Evolutionary conservation across 2,329 filamentous ascomycete genomes (phyloP).

Genomic region (Ramichloridium luteum): DNA sequence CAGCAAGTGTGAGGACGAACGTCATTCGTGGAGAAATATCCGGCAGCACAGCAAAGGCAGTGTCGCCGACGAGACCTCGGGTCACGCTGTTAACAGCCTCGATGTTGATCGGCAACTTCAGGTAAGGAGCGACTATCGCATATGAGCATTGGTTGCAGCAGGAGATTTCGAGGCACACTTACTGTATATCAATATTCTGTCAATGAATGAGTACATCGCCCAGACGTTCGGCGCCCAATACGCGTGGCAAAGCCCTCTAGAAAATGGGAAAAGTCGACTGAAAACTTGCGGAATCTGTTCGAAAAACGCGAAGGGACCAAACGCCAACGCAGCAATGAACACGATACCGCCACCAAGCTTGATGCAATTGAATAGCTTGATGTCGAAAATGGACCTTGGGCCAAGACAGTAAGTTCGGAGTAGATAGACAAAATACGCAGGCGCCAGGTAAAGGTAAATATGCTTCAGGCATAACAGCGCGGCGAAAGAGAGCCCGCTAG

Average conservation of each 20-base stretch:
- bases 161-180: slow-evolving; percentile 24
- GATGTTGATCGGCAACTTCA: slow-evolving; percentile 61
- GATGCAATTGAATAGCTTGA: slow-evolving; percentile 65
- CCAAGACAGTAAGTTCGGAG: slow-evolving; percentile 83
- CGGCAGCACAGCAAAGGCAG: slow-evolving; percentile 83
- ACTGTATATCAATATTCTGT: slow-evolving; percentile 73
- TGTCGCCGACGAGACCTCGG: slow-evolving; percentile 83
- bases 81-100: slow-evolving; percentile 80
- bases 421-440: slow-evolving; percentile 89
- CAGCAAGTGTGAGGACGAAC: slow-evolving; percentile 69
- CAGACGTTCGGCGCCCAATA: slow-evolving; percentile 98
- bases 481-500: slow-evolving; percentile 74
- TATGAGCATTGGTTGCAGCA: slow-evolving; percentile 23
- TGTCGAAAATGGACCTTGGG: slow-evolving; percentile 59
- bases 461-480: slow-evolving; percentile 87
- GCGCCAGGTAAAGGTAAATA: slow-evolving; percentile 92
- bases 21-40: slow-evolving; percentile 70
- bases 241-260: slow-evolving; percentile 83
- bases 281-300: slow-evolving; percentile 75
- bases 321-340: slow-evolving; percentile 63
- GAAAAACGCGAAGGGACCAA: slow-evolving; percentile 76
- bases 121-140: slow-evolving; percentile 58
- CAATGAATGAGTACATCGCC: slow-evolving; percentile 89
- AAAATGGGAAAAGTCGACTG: slow-evolving; percentile 82
- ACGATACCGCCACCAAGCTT: slow-evolving; percentile 68